Percentiles rank a stretch among this genome's conserved stretches.
Conservation (phyloP, 208 protist species). For the Acanthamoeba triangularis region DNA sequence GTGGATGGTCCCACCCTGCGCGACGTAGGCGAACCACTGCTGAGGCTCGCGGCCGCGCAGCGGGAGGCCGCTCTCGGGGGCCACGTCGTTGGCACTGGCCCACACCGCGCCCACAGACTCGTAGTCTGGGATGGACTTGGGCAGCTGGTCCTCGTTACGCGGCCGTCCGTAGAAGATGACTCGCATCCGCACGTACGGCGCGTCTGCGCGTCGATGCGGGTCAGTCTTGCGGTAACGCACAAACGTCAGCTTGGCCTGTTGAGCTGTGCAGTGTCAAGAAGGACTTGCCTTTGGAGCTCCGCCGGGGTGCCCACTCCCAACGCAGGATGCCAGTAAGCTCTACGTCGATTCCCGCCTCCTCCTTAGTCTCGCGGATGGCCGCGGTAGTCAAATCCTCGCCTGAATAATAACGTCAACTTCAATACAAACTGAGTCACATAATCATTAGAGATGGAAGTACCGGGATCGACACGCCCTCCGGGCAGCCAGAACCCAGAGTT, state of each 20-base stretch:
- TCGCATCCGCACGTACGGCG: conserved; percentile 71
- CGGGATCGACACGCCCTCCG: conserved; percentile 80
- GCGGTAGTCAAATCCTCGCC: conserved; percentile 60
- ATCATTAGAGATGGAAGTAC: neutral
- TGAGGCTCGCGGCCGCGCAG: conserved; percentile 82
- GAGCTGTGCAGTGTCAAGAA: too few relatives aligned
- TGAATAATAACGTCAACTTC: neutral
- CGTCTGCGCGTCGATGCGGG: neutral
- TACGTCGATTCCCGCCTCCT: conserved; percentile 86
- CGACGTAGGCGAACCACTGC: conserved; percentile 83
- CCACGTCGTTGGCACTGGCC: conserved; percentile 64
- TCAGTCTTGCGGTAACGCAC: neutral
- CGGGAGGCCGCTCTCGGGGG: neutral
- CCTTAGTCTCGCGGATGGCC: conserved; percentile 84
- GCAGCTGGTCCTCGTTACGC: conserved; percentile 76
- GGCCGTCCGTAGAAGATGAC: conserved; percentile 86
- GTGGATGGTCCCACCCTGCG: conserved; percentile 67
- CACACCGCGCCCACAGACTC: conserved; percentile 81
- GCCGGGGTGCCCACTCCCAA: conserved; percentile 77
- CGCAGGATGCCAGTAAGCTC: conserved; percentile 84
- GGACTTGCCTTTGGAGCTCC: neutral
- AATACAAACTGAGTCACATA: neutral
- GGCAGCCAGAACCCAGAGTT: conserved; percentile 85
- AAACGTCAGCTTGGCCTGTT: neutral
- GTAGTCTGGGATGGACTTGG: conserved; percentile 84